phyloP scores from a whole-genome alignment of 148 eudicot species.

The Rhododendron williamsianum region DNA sequence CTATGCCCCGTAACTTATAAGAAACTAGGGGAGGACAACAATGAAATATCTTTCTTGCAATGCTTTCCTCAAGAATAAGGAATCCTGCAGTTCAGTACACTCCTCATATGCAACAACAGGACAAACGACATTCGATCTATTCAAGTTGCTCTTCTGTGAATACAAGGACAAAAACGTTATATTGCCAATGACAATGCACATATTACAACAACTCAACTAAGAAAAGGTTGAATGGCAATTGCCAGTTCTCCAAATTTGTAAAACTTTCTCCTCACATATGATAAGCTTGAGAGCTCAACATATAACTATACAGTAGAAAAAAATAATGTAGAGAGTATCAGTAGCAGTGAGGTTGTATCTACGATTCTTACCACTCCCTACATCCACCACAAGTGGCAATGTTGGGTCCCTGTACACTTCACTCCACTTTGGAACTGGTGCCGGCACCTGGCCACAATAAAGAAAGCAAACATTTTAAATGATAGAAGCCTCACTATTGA shows the following conservation, averaged over 20 bases:
- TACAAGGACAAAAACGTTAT: background rate
- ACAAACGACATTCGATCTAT: background rate
- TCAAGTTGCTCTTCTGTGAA: background rate
- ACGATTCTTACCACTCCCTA: slow-evolving; percentile 66
- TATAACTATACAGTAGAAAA: background rate
- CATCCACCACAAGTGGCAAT: slow-evolving; percentile 81
- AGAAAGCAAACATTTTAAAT: slow-evolving; percentile 1
- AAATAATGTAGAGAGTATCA: background rate
- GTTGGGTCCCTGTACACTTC: slow-evolving; percentile 54
- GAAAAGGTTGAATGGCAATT: background rate
- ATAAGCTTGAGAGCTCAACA: background rate
- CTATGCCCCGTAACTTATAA: background rate
- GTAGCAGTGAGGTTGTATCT: background rate
- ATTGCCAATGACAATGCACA: background rate
- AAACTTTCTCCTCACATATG: background rate
- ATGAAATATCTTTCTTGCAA: background rate
- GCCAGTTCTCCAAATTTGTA: background rate
- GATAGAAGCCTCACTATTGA: background rate
- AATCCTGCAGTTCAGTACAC: background rate
- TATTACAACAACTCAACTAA: background rate
- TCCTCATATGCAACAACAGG: background rate
- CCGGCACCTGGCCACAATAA: slow-evolving; percentile 54
- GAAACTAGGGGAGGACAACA: background rate
- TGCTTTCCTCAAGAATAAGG: background rate
- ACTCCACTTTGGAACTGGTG: slow-evolving; percentile 76